A percentile compares a stretch with the other conserved stretches of the same genome.
phyloP scores from a whole-genome alignment of 495 filamentous ascomycete species.

The Xylaria intraflava region DNA sequence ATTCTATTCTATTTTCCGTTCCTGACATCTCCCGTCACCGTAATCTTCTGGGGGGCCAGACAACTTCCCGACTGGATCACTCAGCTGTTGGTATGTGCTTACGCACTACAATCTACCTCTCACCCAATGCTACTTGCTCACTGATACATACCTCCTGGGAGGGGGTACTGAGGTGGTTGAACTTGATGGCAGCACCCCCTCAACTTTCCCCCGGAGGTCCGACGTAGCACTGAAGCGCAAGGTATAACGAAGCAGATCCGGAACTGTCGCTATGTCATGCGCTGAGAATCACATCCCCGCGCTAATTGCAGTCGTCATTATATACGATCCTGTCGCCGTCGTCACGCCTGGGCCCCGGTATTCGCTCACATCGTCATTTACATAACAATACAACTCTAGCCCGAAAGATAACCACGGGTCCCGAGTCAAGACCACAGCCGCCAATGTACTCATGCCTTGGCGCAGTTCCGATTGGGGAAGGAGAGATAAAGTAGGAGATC shows the following conservation, averaged over 20 bases:
- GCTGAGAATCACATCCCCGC: neutral
- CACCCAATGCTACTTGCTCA: neutral
- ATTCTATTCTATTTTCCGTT: slow-evolving; percentile 4
- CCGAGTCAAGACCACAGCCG: too few relatives aligned
- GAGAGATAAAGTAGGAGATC: neutral
- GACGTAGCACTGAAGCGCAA: slow-evolving; percentile 1
- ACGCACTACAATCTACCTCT: neutral
- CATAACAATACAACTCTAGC: neutral
- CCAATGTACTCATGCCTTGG: neutral
- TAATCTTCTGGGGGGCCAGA: neutral
- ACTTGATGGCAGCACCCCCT: neutral
- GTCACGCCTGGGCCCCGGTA: neutral
- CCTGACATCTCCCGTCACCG: neutral
- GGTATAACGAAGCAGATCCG: neutral
- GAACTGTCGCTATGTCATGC: neutral
- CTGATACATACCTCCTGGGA: neutral
- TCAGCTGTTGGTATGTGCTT: neutral
- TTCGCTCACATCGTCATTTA: neutral
- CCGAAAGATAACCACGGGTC: neutral
- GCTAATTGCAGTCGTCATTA: neutral
- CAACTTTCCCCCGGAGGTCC: neutral
- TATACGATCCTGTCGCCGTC: neutral
- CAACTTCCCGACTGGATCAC: neutral
- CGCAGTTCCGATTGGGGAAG: neutral
- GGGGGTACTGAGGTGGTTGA: neutral